Conservation (phyloP, 176 grass and related monocot species). For the Melocanna baccifera region DNA sequence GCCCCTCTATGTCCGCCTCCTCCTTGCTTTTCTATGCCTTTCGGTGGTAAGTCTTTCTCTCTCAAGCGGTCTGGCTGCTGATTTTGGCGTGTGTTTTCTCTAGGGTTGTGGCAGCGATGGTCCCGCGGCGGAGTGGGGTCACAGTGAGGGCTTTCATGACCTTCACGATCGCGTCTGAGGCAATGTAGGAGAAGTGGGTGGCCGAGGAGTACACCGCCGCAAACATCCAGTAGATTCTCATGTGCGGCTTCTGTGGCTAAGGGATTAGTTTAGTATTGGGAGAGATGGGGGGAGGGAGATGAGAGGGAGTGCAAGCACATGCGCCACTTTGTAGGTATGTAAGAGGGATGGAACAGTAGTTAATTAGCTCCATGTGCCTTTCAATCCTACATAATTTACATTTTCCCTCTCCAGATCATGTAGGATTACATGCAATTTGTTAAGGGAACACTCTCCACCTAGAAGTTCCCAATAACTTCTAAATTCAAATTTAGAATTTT, state of each 20-base stretch:
- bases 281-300: neutral
- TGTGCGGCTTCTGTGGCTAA: conserved; percentile 8
- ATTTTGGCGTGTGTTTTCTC: no score
- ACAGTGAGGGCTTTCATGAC: conserved; percentile 56
- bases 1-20: no score
- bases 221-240: no score
- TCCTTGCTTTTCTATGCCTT: no score
- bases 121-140: conserved; percentile 29
- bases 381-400: neutral
- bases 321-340: neutral
- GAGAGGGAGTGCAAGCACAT: neutral
- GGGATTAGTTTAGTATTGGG: neutral
- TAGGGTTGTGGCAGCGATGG: no score
- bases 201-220: no score
- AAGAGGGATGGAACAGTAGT: neutral
- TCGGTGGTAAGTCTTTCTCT: no score
- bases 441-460: neutral
- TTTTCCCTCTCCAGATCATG: neutral
- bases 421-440: conserved; percentile 5
- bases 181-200: no score
- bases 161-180: no score
- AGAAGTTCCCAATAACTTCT: neutral
- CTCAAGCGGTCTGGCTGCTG: no score
- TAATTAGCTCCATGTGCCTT: neutral
- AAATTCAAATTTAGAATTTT: neutral